Base-by-base conservation (phyloP, 208 protist genomes). In the Wallacemonas sp. region DNA sequence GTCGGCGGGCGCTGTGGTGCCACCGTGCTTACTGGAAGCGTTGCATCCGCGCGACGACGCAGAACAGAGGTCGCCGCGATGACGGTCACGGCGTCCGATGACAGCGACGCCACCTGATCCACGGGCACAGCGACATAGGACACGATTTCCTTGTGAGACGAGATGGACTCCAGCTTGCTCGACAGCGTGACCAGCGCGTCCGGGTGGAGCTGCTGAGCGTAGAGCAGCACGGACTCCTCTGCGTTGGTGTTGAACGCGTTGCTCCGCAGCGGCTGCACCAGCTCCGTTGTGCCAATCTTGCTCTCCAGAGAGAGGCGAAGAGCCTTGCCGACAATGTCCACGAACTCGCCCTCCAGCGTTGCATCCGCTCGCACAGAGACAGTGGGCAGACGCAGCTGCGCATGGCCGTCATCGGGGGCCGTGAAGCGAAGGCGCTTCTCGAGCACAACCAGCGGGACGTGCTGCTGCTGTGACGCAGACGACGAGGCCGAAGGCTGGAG, bases 1-100 rank as follows among this genome's bases (percentile, higher is more conserved):
- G 91, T 96, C 0, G 91, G 88, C 19, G 91, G 86, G 0, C 91
- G 81, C 74, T 93, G 88, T 43, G 72, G 67, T 9, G 68, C 73
- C 17, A 80, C 85, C 21, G 91, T 96, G 36, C 54, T 64, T 2
- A 46, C 33, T 19, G 91, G 91, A 29, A 93, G 64, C 64, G 71
- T 80, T 39, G 67, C 72, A 26, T 30, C 61, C 6, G 48, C 9
- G n/a, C 68, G 58, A 6, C 83, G 77, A 47, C 78, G 76, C 56
- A 65, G n/a, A 9, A 74, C 61, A 16, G 54, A 48, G 21, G 77
- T 57, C 9, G 74, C 73, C n/a, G 85, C 87, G 46, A 79, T 75
- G 29, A 81, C 77, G n/a, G 90, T 93, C 23, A 88, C 71, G 38
- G 83, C 85, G 65, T 94, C 87, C 1, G 63, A 74, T 0, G 90